These are phyloP conservation scores for Podila epicladia DNA, from an alignment of 192 early-diverging fungal species.

Conservation along the genomic window DNA sequence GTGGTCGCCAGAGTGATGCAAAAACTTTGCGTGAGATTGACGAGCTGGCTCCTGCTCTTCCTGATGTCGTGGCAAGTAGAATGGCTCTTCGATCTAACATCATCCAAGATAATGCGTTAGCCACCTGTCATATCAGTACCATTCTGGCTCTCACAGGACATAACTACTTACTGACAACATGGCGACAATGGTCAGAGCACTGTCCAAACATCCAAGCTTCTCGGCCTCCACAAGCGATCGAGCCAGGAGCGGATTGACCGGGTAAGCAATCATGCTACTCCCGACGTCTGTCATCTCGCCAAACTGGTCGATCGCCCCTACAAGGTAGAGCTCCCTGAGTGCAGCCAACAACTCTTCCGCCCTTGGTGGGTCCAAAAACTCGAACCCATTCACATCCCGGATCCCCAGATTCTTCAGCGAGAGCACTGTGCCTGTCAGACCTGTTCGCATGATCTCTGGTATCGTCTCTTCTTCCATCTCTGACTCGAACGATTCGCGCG, in stretches of 20 bases:
- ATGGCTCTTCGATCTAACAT: constrained; percentile 76
- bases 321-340: constrained; percentile 87
- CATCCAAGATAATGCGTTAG: not conserved
- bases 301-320: constrained; percentile 88
- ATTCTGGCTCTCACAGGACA: too few relatives aligned
- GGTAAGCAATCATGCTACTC: constrained; percentile 90
- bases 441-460: constrained; percentile 97
- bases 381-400: constrained; percentile 89
- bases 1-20: constrained; percentile 94
- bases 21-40: constrained; percentile 82
- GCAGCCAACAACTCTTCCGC: constrained; percentile 82
- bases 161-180: constrained; percentile 75
- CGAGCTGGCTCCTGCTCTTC: constrained; percentile 85
- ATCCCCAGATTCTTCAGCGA: constrained; percentile 92
- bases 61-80: constrained; percentile 79
- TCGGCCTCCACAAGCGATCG: constrained; percentile 83
- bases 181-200: constrained; percentile 90
- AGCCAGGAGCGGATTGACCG: constrained; percentile 89
- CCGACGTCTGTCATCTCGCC: constrained; percentile 88
- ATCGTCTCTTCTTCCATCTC: constrained; percentile 85
- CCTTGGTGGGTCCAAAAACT: constrained; percentile 96
- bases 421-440: constrained; percentile 88
- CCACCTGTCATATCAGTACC: too few relatives aligned
- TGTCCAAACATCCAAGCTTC: constrained; percentile 84
- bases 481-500: constrained; percentile 83